Percentiles rank a stretch among this genome's conserved stretches.
phyloP scores from a whole-genome alignment of 306 rosid species.

The Inga oerstediana region DNA sequence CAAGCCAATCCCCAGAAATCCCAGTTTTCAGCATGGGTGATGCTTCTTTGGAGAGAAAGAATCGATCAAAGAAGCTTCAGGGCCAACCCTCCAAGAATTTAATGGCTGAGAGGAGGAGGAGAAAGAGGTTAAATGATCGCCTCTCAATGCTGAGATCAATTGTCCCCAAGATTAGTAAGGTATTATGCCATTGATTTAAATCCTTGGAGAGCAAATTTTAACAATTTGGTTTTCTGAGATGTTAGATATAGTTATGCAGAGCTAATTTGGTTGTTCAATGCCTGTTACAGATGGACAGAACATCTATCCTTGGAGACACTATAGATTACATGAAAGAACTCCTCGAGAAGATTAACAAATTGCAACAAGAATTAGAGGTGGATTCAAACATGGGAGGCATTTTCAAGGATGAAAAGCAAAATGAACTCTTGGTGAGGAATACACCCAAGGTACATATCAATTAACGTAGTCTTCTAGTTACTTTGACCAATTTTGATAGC shows the following conservation, averaged over 20 bases:
- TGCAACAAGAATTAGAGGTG: constrained; percentile 58
- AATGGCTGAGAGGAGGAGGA: constrained; percentile 89
- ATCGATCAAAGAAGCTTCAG: constrained; percentile 61
- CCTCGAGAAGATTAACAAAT: constrained; percentile 60
- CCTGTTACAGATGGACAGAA: constrained; percentile 75
- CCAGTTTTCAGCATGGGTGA: constrained; percentile 46
- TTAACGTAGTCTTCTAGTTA: neutral
- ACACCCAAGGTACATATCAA: constrained; percentile 64
- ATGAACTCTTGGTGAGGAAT: constrained; percentile 64
- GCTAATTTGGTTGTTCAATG: constrained; percentile 20
- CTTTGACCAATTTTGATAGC: neutral
- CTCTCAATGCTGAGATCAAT: constrained; percentile 93
- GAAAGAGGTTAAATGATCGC: constrained; percentile 78
- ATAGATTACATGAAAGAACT: constrained; percentile 90
- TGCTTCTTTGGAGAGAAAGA: constrained; percentile 46
- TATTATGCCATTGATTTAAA: constrained; percentile 24
- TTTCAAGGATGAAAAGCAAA: constrained; percentile 56
- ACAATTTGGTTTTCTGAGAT: neutral
- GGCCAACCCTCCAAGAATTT: constrained; percentile 93
- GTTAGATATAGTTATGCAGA: neutral
- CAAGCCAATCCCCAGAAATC: constrained; percentile 57
- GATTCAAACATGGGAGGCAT: constrained; percentile 45
- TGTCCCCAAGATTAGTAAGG: constrained; percentile 95
- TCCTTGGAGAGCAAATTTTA: neutral
- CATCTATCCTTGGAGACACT: constrained; percentile 85